phyloP scores from a whole-genome alignment of 75 land plant genomes.

The Chamaecyparis obtusa region DNA sequence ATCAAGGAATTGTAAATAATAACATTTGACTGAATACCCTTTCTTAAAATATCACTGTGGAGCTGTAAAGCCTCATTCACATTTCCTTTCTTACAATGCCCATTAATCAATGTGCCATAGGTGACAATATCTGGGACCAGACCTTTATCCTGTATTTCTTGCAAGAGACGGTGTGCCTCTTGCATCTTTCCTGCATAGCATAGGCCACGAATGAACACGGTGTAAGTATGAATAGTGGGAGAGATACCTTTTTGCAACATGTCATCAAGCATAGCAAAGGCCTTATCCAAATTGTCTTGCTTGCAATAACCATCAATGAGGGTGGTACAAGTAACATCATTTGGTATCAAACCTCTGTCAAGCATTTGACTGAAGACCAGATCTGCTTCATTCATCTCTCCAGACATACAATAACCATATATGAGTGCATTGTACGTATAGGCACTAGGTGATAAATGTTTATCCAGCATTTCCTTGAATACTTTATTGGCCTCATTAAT shows the following conservation, averaged over 20 bases:
- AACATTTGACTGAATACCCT: slow-evolving; percentile 59
- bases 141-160: slow-evolving; percentile 43
- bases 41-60: slow-evolving; percentile 44
- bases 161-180: slow-evolving; percentile 37
- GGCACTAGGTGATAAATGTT: slow-evolving; percentile 28
- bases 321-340: slow-evolving; percentile 23
- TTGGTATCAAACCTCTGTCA: slow-evolving; percentile 30
- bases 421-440: slow-evolving; percentile 50
- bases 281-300: slow-evolving; percentile 24
- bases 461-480: slow-evolving; percentile 29
- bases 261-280: slow-evolving; percentile 25
- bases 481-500: slow-evolving; percentile 39
- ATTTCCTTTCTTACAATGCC: slow-evolving; percentile 44
- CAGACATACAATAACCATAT: slow-evolving; percentile 32
- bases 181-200: slow-evolving; percentile 42
- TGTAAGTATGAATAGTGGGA: slow-evolving; percentile 36
- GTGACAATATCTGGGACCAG: slow-evolving; percentile 40
- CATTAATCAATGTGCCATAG: slow-evolving; percentile 43
- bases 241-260: slow-evolving; percentile 29
- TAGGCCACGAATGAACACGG: slow-evolving; percentile 45
- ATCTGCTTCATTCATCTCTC: slow-evolving; percentile 32
- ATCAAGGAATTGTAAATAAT: slow-evolving; percentile 70
- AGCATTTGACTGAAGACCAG: slow-evolving; percentile 42
- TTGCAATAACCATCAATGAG: slow-evolving; percentile 53
- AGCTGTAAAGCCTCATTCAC: slow-evolving; percentile 35